phyloP scores from a whole-genome alignment of 768 basidiomycete species.

The Daedaleopsis nitida region DNA sequence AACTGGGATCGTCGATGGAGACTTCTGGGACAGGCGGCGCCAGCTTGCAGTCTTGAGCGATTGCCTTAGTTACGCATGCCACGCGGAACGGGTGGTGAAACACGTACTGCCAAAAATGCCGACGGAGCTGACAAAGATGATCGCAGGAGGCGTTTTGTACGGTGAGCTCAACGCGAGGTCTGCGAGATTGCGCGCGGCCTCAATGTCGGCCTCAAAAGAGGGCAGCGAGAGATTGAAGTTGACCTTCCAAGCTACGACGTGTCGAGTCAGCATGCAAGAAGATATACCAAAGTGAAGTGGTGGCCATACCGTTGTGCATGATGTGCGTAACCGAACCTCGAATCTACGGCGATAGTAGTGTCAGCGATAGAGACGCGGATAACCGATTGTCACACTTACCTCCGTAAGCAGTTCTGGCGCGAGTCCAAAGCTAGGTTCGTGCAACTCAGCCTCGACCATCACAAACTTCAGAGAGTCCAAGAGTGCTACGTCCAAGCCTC shows the following conservation, averaged over 20 bases:
- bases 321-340: conserved; percentile 17
- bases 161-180: conserved; percentile 20
- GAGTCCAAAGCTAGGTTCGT: conserved; percentile 29
- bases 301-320: conserved; percentile 22
- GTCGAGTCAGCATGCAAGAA: background rate
- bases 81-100: background rate
- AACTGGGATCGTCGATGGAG: conserved; percentile 5
- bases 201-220: conserved; percentile 40
- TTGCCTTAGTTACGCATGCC: background rate
- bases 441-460: background rate
- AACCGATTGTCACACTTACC: background rate
- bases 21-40: conserved; percentile 7
- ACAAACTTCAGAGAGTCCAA: conserved; percentile 1
- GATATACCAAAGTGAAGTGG: background rate
- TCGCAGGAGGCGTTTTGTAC: background rate
- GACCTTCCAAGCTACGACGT: conserved; percentile 37
- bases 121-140: conserved; percentile 16
- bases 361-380: too few species aligned
- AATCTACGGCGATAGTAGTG: background rate
- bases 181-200: conserved; percentile 23
- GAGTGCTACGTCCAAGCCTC: conserved; percentile 1
- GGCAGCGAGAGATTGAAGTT: conserved; percentile 43
- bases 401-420: conserved; percentile 30
- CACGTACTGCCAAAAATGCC: conserved; percentile 15
- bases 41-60: conserved; percentile 8